These are phyloP conservation scores for Tylopilus rubrobrunneus DNA, from an alignment of 768 basidiomycete genomes.

Conservation along the genomic window DNA sequence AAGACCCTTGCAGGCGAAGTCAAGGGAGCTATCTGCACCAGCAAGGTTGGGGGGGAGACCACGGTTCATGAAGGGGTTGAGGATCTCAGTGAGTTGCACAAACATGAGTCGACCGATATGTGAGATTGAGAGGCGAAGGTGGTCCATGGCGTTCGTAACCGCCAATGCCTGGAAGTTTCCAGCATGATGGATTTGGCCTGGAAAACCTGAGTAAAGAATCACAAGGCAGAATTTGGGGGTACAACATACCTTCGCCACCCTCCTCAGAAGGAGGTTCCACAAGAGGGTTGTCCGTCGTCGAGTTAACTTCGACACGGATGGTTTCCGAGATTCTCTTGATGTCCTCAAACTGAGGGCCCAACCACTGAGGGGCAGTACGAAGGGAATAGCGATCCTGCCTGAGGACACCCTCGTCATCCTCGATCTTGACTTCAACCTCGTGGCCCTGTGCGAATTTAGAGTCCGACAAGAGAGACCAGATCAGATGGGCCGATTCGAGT, in stretches of 20 bases:
- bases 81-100: constrained; percentile 53
- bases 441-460: constrained; percentile 61
- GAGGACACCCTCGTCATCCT: constrained; percentile 68
- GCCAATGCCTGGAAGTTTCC: constrained; percentile 91
- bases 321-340: constrained; percentile 60
- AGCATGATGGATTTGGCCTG: constrained; percentile 66
- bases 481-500: constrained; percentile 68
- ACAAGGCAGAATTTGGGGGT: not conserved
- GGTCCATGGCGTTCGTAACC: constrained; percentile 85
- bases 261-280: constrained; percentile 75
- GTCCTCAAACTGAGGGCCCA: constrained; percentile 84
- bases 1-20: constrained; percentile 81
- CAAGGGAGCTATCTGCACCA: constrained; percentile 73
- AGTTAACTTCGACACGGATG: constrained; percentile 75
- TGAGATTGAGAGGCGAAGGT: constrained; percentile 69
- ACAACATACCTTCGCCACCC: constrained; percentile 17
- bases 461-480: constrained; percentile 65
- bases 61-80: constrained; percentile 62
- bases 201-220: not conserved
- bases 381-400: constrained; percentile 72
- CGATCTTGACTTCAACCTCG: constrained; percentile 74
- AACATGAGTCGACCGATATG: constrained; percentile 71
- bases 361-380: constrained; percentile 76
- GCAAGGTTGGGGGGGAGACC: constrained; percentile 79
- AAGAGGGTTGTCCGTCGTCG: constrained; percentile 87